A percentile compares a stretch with the other conserved stretches of the same genome.
Conservation (phyloP, 2,329 filamentous ascomycete species). For the Exophiala mesophila region DNA sequence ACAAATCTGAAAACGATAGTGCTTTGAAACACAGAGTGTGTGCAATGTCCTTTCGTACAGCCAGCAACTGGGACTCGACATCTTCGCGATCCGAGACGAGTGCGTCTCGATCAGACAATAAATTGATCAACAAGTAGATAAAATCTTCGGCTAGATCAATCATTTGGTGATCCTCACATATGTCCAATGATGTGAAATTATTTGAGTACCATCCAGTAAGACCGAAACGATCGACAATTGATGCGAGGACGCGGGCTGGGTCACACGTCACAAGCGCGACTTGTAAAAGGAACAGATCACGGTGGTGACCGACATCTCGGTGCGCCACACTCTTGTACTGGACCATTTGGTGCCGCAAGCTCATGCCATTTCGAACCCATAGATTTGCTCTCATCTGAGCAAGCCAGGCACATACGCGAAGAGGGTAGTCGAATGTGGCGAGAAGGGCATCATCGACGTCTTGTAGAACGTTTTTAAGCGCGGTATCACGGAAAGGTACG, state of each 20-base stretch:
- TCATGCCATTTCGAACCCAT: slow-evolving; percentile 98
- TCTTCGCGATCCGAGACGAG: slow-evolving; percentile 66
- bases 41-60: slow-evolving; percentile 81
- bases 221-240: slow-evolving; percentile 86
- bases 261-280: slow-evolving; percentile 83
- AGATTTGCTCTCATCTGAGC: slow-evolving; percentile 97
- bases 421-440: slow-evolving; percentile 84
- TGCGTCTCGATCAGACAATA: slow-evolving; percentile 82
- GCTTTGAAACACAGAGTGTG: slow-evolving; percentile 97
- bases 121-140: slow-evolving; percentile 83
- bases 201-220: slow-evolving; percentile 84
- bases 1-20: slow-evolving; percentile 88
- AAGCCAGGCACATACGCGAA: slow-evolving; percentile 91
- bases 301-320: slow-evolving; percentile 86
- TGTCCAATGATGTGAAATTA: slow-evolving; percentile 66
- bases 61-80: slow-evolving; percentile 58
- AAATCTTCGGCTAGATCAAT: slow-evolving; percentile 95
- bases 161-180: slow-evolving; percentile 80
- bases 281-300: slow-evolving; percentile 91
- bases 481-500: slow-evolving; percentile 13
- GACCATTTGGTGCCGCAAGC: slow-evolving; percentile 87
- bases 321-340: slow-evolving; percentile 87
- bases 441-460: slow-evolving; percentile 73
- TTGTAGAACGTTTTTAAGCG: slow-evolving; percentile 15
- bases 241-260: slow-evolving; percentile 75